Conservation (phyloP, 2,329 filamentous ascomycete genomes). For the Ampelomyces quisqualis region DNA sequence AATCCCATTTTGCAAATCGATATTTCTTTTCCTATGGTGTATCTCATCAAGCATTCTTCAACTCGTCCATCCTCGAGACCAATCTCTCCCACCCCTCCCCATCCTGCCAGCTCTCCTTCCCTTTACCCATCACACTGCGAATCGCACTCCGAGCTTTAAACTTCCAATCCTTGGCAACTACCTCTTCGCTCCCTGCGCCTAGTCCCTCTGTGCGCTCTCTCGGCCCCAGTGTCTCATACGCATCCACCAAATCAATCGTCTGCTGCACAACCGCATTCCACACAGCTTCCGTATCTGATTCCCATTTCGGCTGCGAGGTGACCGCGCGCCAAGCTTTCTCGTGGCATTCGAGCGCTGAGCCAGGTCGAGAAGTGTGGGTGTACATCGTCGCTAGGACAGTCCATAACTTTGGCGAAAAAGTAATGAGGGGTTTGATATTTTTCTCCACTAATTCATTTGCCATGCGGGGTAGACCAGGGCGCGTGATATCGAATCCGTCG, state of each 20-base stretch:
- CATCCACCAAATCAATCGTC: constrained; percentile 78
- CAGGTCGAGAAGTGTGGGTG: constrained; percentile 69
- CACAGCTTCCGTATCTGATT: constrained; percentile 59
- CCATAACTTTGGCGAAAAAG: constrained; percentile 75
- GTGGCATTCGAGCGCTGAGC: constrained; percentile 74
- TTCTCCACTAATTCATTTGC: constrained; percentile 73
- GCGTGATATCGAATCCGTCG: constrained; percentile 44
- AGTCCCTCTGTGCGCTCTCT: constrained; percentile 55
- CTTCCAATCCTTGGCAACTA: constrained; percentile 79
- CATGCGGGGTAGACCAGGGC: constrained; percentile 58
- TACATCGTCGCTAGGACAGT: constrained; percentile 69
- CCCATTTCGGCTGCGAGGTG: constrained; percentile 56
- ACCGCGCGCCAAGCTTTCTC: constrained; percentile 88
- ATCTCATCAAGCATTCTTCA: constrained; percentile 32
- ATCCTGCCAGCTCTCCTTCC: constrained; percentile 79
- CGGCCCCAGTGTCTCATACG: constrained; percentile 71
- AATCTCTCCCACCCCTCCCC: constrained; percentile 66
- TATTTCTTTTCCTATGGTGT: too few relatives aligned
- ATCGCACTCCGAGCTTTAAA: constrained; percentile 85
- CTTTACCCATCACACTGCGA: constrained; percentile 78
- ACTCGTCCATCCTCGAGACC: constrained; percentile 49
- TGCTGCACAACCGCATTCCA: constrained; percentile 75
- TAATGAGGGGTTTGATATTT: constrained; percentile 79
- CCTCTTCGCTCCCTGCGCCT: constrained; percentile 52
- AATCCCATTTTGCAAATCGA: too few relatives aligned